Percentiles rank a stretch among this genome's conserved stretches.
These are phyloP conservation scores for Lactifluus rugatus DNA, from an alignment of 768 basidiomycete genomes.

Conservation along the genomic window DNA sequence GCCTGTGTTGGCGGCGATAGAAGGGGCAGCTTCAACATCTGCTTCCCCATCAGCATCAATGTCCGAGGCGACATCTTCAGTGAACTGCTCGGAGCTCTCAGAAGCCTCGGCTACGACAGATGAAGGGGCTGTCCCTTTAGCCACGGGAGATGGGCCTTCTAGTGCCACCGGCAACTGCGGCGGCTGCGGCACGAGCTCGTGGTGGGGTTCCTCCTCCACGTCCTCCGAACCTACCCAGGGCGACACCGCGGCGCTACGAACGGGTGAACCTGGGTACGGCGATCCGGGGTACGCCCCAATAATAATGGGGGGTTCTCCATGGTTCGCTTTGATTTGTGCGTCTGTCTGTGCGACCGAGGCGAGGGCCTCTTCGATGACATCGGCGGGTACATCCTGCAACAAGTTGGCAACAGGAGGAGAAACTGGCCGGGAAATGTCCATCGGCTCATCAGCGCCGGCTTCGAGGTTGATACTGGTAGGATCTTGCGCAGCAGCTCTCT, in stretches of 20 bases:
- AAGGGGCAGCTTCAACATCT: conserved; percentile 1
- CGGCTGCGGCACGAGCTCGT: neutral
- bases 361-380: conserved; percentile 5
- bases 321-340: conserved; percentile 17
- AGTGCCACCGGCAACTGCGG: neutral
- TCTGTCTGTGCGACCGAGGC: neutral
- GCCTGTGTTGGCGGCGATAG: neutral
- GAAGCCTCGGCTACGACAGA: conserved; percentile 12
- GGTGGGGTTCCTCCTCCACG: neutral
- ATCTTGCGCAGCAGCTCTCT: neutral
- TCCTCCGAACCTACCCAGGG: conserved; percentile 1
- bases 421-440: conserved; percentile 10
- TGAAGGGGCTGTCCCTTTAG: neutral
- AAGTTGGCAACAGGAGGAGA: neutral
- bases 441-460: conserved; percentile 1
- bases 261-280: conserved; percentile 31
- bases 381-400: conserved; percentile 2
- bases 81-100: conserved; percentile 8
- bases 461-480: neutral
- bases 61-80: conserved; percentile 14
- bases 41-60: conserved; percentile 13
- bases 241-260: conserved; percentile 25
- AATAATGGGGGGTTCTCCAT: conserved; percentile 31
- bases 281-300: conserved; percentile 36
- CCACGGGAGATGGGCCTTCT: too few relatives aligned